Conservation (phyloP, 208 protist genomes). For the Plasmodiophora brassicae region DNA sequence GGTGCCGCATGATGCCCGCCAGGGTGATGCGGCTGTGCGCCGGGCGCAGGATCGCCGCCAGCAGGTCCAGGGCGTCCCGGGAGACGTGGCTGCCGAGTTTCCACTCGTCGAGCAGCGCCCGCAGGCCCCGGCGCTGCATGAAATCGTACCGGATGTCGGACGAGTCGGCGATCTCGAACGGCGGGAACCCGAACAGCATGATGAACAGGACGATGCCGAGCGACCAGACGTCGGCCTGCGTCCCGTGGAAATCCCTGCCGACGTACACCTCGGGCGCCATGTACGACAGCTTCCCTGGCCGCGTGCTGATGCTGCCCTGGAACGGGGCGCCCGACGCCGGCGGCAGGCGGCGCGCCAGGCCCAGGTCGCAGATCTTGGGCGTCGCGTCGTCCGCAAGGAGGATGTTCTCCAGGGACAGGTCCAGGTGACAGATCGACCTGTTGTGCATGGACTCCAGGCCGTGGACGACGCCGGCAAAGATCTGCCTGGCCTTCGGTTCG, state of each 20-base stretch:
- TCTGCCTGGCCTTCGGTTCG: neutral
- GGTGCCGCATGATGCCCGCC: neutral
- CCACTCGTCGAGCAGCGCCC: neutral
- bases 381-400: neutral
- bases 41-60: neutral
- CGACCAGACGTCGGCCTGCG: conserved; percentile 37
- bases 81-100: neutral
- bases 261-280: conserved; percentile 23
- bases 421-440: neutral
- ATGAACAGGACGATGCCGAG: conserved; percentile 49
- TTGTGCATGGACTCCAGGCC: neutral
- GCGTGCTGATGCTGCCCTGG: neutral
- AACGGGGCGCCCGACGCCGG: neutral
- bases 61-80: neutral
- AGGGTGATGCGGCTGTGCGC: neutral
- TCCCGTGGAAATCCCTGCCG: neutral
- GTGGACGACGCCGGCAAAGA: neutral
- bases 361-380: conserved; percentile 23
- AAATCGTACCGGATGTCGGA: neutral
- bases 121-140: neutral
- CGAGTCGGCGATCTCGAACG: conserved; percentile 31
- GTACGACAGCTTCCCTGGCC: conserved; percentile 33
- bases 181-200: conserved; percentile 52
- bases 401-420: conserved; percentile 27
- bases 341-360: neutral